phyloP scores from a whole-genome alignment of 441 rosid species.

The Adansonia madagascariensis region DNA sequence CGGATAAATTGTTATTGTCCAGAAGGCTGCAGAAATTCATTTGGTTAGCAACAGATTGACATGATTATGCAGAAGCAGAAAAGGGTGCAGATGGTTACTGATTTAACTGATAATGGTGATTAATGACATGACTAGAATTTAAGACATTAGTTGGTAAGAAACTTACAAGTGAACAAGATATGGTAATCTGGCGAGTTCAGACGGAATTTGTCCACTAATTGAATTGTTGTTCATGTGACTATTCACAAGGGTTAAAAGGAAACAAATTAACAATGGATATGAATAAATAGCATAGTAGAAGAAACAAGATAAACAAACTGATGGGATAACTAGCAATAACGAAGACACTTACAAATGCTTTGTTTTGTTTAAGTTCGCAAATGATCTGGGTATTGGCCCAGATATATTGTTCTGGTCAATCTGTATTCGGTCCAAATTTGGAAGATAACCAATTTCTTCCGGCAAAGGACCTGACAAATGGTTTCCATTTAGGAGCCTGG shows the following conservation, averaged over 20 bases:
- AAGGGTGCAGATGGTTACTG: conserved; percentile 15
- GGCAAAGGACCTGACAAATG: conserved; percentile 71
- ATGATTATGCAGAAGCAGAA: conserved; percentile 8
- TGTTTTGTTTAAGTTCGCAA: conserved; percentile 80
- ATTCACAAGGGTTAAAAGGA: conserved; percentile 39
- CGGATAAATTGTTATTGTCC: conserved; percentile 89
- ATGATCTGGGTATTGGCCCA: conserved; percentile 77
- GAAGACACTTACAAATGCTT: conserved; percentile 81
- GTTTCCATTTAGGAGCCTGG: conserved; percentile 94
- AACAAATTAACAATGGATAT: conserved; percentile 20
- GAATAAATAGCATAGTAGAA: conserved; percentile 13
- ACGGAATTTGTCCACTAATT: conserved; percentile 88
- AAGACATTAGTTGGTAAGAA: conserved; percentile 29
- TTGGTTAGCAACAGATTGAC: conserved; percentile 25
- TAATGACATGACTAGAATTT: conserved; percentile 11
- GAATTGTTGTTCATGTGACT: conserved; percentile 99
- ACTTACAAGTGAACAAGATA: conserved; percentile 94
- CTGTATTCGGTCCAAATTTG: conserved; percentile 87
- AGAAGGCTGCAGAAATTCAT: conserved; percentile 65
- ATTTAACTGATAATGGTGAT: conserved; percentile 19
- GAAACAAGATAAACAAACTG: neutral
- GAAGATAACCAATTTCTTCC: conserved; percentile 86
- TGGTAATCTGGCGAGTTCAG: conserved; percentile 77
- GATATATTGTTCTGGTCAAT: conserved; percentile 88
- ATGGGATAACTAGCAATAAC: conserved; percentile 22